A percentile compares a stretch with the other conserved stretches of the same genome.
phyloP scores from a whole-genome alignment of 83 land plant species.

The Picea mariana region DNA sequence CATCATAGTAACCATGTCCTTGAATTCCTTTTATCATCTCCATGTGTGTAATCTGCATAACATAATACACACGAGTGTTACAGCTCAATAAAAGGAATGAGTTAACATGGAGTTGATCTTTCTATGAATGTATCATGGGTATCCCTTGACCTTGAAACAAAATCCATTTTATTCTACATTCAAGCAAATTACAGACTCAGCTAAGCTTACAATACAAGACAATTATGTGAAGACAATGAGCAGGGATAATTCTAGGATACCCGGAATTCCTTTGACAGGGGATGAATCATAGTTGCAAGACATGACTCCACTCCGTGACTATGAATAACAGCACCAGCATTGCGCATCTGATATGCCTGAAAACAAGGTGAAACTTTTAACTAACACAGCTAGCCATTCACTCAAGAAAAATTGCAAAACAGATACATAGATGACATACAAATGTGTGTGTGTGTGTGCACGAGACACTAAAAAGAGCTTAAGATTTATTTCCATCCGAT shows the following conservation, averaged over 20 bases:
- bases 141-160: background rate
- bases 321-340: slow-evolving; percentile 99
- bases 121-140: background rate
- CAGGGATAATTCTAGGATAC: slow-evolving; percentile 28
- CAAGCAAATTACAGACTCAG: background rate
- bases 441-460: too few species aligned
- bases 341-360: slow-evolving; percentile 93
- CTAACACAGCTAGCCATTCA: background rate
- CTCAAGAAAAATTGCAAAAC: background rate
- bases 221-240: background rate
- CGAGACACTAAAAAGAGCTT: too few species aligned
- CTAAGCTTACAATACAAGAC: background rate
- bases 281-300: slow-evolving; percentile 92
- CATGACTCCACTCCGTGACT: slow-evolving; percentile 97
- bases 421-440: too few species aligned
- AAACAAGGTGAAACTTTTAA: background rate
- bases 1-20: slow-evolving; percentile 99
- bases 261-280: slow-evolving; percentile 84
- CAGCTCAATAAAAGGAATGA: background rate
- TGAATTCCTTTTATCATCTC: slow-evolving; percentile 99
- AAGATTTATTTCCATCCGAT: too few species aligned
- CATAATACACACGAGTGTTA: background rate
- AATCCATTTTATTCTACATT: background rate
- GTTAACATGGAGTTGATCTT: background rate
- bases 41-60: slow-evolving; percentile 94